These are phyloP conservation scores for Orobanche coerulescens DNA, from an alignment of 257 asterid genomes.

Conservation along the genomic window DNA sequence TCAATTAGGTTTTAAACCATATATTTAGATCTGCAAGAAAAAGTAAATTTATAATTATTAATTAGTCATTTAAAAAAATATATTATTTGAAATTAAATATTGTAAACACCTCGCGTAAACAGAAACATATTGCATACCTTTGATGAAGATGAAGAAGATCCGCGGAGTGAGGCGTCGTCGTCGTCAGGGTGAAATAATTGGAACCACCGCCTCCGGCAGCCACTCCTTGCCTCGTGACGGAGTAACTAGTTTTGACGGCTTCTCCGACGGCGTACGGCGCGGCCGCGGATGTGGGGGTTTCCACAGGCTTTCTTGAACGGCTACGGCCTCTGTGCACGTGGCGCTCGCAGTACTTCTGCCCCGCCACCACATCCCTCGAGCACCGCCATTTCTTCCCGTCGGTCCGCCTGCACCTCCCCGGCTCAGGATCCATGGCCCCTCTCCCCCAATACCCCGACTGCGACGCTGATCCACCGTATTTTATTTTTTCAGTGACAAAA, in stretches of 20 bases:
- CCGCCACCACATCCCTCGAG: slow-evolving; percentile 81
- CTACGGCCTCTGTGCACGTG: slow-evolving; percentile 88
- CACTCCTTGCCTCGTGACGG: slow-evolving; percentile 11
- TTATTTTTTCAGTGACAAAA: no score
- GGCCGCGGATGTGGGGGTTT: slow-evolving; percentile 53
- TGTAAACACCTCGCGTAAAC: no score
- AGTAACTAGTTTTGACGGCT: slow-evolving; percentile 17
- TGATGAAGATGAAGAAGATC: slow-evolving; percentile 55
- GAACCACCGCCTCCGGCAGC: slow-evolving; percentile 23
- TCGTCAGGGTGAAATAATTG: slow-evolving; percentile 39
- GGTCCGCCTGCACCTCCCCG: slow-evolving; percentile 92
- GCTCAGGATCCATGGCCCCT: slow-evolving; percentile 91
- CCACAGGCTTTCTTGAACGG: slow-evolving; percentile 99
- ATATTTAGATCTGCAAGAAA: no score
- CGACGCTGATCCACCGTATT: slow-evolving; percentile 47
- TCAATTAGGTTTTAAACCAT: no score
- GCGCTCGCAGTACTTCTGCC: slow-evolving; percentile 89
- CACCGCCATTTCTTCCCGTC: slow-evolving; percentile 99
- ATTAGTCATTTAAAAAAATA: no score
- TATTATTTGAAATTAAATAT: no score
- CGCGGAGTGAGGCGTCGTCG: slow-evolving; percentile 50
- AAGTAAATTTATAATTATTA: no score
- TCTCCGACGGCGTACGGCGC: slow-evolving; percentile 25
- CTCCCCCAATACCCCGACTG: slow-evolving; percentile 79
- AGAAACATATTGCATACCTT: slow-evolving; percentile 44